Conservation (phyloP, 257 asterid species). For the Linderniella brevidens region DNA sequence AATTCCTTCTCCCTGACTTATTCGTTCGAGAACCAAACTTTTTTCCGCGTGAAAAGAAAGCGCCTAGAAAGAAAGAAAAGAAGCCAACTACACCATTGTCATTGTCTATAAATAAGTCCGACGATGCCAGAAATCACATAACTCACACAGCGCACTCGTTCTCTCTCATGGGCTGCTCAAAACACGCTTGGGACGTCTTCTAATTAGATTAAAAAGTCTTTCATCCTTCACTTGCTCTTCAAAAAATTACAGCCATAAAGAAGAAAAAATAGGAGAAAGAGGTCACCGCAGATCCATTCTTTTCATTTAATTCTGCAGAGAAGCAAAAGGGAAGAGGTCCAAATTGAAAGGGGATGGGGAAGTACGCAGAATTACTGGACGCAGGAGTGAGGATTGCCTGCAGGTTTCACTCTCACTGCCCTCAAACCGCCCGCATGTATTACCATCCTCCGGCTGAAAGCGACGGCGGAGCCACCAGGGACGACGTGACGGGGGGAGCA, state of each 20-base stretch:
- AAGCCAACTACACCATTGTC: too few relatives aligned
- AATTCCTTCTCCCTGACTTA: background rate
- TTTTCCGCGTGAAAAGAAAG: too few relatives aligned
- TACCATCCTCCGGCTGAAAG: constrained; percentile 33
- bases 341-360: constrained; percentile 15
- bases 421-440: constrained; percentile 40
- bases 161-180: constrained; percentile 3
- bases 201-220: background rate
- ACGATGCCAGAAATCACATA: too few relatives aligned
- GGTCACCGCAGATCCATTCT: too few relatives aligned
- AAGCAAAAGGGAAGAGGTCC: too few relatives aligned
- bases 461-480: constrained; percentile 10
- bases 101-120: too few relatives aligned
- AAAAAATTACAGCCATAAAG: too few relatives aligned
- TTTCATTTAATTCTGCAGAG: too few relatives aligned
- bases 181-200: constrained; percentile 8
- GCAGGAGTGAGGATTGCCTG: constrained; percentile 26
- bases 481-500: constrained; percentile 11
- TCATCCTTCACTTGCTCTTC: background rate
- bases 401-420: constrained; percentile 41
- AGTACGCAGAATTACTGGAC: constrained; percentile 30
- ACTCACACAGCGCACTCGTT: too few relatives aligned
- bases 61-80: too few relatives aligned
- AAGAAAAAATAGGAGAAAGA: too few relatives aligned
- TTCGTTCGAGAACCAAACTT: too few relatives aligned